Evolutionary conservation across 371 early-diverging fungal species (phyloP), one percentile per base, ranked within the genome.

Genomic region (Mortierella sp.): DNA sequence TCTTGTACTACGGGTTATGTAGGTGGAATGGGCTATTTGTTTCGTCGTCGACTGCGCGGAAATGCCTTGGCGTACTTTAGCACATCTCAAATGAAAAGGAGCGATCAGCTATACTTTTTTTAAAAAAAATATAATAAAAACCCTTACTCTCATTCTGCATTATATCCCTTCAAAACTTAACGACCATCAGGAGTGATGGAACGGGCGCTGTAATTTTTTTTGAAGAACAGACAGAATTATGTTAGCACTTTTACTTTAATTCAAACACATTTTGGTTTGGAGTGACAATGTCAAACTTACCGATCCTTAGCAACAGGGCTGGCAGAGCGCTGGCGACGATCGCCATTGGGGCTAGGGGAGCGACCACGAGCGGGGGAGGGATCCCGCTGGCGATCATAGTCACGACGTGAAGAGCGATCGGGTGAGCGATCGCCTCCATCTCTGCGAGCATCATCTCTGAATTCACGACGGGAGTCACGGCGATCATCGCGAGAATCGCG

Each of bases 161-260:
- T 56, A 37, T 54, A 6, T 19, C 8, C 32, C 62, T n/a, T 17
- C 8, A 55, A 13, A 29, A 23, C 22, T 66, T 66, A 66, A 66
- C 47, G 66, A n/a, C 66, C 66, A n/a, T 66, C 66, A 35, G 66
- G 66, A n/a, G 58, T 66, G 58, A 66, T 66, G 34, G 66, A 66
- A 23, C 66, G 66, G 2, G 58, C 66, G 37, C 66, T 66, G 28
- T 23, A 13, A 31, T n/a, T n/a, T n/a, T n/a, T n/a, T n/a, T n/a
- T n/a, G 32, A 49, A 53, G 43, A 4, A 35, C 8, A 53, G 13
- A 31, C 1, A 13, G 17, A 42, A 55, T 19, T 8, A 54, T 37
- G 26, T 60, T 10, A 37, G 26, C 4, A 26, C 32, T 5, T 9
- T 29, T 37, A 26, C 13, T 42, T 15, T 2, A 19, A 22, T 15